Percentiles rank a stretch among this genome's conserved stretches.
phyloP scores from a whole-genome alignment of 2,329 filamentous ascomycete species.

The Aspergillus fischeri region DNA sequence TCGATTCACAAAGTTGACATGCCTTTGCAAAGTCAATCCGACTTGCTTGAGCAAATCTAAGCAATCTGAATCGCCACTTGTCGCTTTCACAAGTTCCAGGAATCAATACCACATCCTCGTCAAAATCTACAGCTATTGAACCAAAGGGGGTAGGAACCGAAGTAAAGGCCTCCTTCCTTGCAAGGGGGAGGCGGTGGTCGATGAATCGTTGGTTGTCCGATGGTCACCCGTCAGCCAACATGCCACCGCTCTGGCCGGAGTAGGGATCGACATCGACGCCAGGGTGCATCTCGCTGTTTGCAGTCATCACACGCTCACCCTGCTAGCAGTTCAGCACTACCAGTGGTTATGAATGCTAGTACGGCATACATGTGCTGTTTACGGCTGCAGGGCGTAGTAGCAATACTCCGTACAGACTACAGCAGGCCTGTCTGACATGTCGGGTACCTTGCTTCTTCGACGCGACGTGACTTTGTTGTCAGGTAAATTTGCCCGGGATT shows the following conservation, averaged over 20 bases:
- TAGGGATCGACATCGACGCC: conserved; percentile 14
- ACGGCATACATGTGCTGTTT: neutral
- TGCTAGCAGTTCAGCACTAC: neutral
- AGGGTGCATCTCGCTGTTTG: conserved; percentile 12
- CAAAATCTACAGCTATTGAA: neutral
- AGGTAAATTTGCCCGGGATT: neutral
- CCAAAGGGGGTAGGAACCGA: neutral
- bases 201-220: conserved; percentile 3
- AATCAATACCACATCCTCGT: neutral
- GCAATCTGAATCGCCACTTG: neutral
- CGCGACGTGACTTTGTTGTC: neutral
- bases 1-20: neutral
- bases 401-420: neutral
- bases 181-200: conserved; percentile 15
- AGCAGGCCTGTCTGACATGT: neutral
- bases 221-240: conserved; percentile 6
- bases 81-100: neutral
- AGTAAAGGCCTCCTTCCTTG: neutral
- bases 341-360: neutral
- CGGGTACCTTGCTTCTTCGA: neutral
- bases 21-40: neutral
- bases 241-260: conserved; percentile 11
- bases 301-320: neutral
- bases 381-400: neutral
- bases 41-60: neutral